Conservation (phyloP, 441 rosid species). For the Kokia cookei region DNA sequence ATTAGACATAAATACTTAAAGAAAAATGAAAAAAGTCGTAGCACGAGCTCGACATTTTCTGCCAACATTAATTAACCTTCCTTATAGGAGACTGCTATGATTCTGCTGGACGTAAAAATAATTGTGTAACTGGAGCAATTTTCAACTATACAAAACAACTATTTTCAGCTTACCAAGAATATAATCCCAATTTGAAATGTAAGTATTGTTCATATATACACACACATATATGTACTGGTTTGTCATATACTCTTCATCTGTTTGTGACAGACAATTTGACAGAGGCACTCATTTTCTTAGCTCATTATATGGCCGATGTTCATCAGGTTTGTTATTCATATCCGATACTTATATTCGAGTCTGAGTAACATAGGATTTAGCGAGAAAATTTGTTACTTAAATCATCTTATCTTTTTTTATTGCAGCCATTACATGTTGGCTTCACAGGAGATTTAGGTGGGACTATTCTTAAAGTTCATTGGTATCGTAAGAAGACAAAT, state of each 20-base stretch:
- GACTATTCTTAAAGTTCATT: constrained; percentile 50
- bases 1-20: neutral
- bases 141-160: constrained; percentile 78
- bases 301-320: constrained; percentile 83
- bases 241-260: constrained; percentile 6
- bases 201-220: constrained; percentile 10
- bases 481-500: constrained; percentile 63
- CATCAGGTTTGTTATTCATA: constrained; percentile 61
- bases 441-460: constrained; percentile 83
- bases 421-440: constrained; percentile 83
- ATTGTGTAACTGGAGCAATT: constrained; percentile 87
- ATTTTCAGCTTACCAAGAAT: constrained; percentile 32
- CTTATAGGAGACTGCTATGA: constrained; percentile 89
- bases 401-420: constrained; percentile 5
- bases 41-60: neutral
- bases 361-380: too few relatives aligned
- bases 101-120: constrained; percentile 42
- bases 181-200: constrained; percentile 35
- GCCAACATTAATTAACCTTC: neutral
- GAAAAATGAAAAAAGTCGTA: neutral
- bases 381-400: neutral
- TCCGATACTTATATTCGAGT: neutral
- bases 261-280: constrained; percentile 63
- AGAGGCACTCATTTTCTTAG: constrained; percentile 81
- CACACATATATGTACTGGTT: neutral